Percentiles rank a stretch among this genome's conserved stretches.
Evolutionary conservation across 2,329 filamentous ascomycete genomes (phyloP).

Genomic region (Sphaceloma murrayae): DNA sequence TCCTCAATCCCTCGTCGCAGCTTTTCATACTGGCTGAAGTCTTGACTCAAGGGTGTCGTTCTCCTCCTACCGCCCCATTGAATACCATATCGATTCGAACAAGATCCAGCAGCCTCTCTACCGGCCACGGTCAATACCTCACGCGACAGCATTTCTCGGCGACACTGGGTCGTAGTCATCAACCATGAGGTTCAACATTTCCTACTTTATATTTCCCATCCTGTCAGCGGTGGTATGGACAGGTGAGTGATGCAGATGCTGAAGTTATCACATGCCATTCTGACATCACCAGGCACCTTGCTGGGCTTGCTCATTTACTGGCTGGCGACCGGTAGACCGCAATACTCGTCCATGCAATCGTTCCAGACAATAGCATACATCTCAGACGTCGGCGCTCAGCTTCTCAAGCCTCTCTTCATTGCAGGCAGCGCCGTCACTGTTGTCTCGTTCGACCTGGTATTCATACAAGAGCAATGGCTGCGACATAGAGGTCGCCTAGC

Average conservation of each 20-base stretch:
- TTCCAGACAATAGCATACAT: slow-evolving; percentile 50
- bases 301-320: slow-evolving; percentile 63
- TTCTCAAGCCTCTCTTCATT: slow-evolving; percentile 70
- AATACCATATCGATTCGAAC: neutral
- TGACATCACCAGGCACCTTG: slow-evolving; percentile 45
- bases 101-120: neutral
- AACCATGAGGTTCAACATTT: slow-evolving; percentile 33
- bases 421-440: slow-evolving; percentile 61
- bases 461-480: slow-evolving; percentile 74
- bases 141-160: slow-evolving; percentile 1
- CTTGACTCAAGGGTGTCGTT: neutral
- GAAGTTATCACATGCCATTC: neutral
- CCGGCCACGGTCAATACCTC: neutral
- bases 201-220: slow-evolving; percentile 56
- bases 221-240: slow-evolving; percentile 57
- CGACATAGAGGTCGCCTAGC: slow-evolving; percentile 71
- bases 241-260: slow-evolving; percentile 24
- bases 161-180: neutral
- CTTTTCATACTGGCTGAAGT: neutral
- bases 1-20: neutral
- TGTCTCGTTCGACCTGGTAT: slow-evolving; percentile 69
- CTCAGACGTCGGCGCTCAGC: slow-evolving; percentile 48
- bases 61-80: neutral
- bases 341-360: slow-evolving; percentile 52
- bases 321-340: slow-evolving; percentile 47